Conservation (phyloP, 2,329 filamentous ascomycete species). For the Allantophomopsis cytisporea region DNA sequence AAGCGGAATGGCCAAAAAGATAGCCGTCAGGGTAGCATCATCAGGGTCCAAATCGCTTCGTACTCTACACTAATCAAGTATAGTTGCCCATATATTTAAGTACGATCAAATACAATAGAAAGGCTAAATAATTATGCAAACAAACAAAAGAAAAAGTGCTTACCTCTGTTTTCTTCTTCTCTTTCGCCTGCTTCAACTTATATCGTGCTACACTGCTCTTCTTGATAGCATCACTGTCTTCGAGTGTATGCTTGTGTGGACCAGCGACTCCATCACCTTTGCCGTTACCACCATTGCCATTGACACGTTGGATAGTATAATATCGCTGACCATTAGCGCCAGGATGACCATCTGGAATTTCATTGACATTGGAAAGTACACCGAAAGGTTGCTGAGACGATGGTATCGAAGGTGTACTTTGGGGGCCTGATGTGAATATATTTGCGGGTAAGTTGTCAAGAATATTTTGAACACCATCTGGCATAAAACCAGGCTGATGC, state of each 20-base stretch:
- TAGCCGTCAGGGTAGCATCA: background rate
- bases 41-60: background rate
- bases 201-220: constrained; percentile 64
- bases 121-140: background rate
- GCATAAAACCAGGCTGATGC: constrained; percentile 16
- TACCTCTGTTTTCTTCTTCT: constrained; percentile 45
- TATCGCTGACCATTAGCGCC: constrained; percentile 38
- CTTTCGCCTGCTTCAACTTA: constrained; percentile 49
- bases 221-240: constrained; percentile 66
- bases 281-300: constrained; percentile 62
- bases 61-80: too few species aligned
- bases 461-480: constrained; percentile 13
- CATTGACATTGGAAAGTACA: constrained; percentile 24
- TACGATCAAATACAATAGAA: too few species aligned
- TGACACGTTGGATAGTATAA: constrained; percentile 67
- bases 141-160: constrained; percentile 16
- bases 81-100: too few species aligned
- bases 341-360: constrained; percentile 27
- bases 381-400: constrained; percentile 21
- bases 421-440: constrained; percentile 15
- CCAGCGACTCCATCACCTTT: constrained; percentile 57
- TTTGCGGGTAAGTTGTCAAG: constrained; percentile 10
- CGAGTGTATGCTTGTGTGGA: constrained; percentile 61
- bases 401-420: constrained; percentile 10
- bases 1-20: too few species aligned